A percentile compares a stretch with the other conserved stretches of the same genome.
Evolutionary conservation across 2,329 filamentous ascomycete genomes (phyloP).

Genomic region (Triangularia verruculosa): DNA sequence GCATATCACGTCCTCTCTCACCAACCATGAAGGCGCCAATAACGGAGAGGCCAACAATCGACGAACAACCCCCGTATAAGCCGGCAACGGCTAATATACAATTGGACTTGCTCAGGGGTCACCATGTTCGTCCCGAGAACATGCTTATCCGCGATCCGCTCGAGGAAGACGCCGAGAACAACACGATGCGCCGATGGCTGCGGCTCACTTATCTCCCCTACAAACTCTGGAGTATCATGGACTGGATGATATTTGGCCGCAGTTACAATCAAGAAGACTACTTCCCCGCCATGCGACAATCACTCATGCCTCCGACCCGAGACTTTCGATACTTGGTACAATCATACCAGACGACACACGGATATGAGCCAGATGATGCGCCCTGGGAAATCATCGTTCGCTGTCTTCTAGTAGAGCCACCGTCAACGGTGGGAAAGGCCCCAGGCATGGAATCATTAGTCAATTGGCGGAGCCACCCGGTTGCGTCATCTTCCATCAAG

Average conservation of each 20-base stretch:
- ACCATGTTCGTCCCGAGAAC: background rate
- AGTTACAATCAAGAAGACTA: background rate
- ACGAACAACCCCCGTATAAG: no score
- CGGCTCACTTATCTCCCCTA: background rate
- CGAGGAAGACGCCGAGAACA: background rate
- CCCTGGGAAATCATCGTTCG: background rate
- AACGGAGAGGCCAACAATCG: no score
- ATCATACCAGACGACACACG: background rate
- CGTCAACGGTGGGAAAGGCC: background rate
- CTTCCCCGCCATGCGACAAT: background rate
- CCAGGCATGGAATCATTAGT: background rate
- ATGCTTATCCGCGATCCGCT: background rate
- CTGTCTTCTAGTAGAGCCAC: background rate
- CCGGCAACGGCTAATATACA: no score
- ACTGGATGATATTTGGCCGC: background rate
- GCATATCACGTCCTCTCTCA: no score
- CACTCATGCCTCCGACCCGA: background rate
- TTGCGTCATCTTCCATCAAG: background rate
- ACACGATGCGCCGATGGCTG: background rate
- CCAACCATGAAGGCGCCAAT: no score
- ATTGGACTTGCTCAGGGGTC: no score
- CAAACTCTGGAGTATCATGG: background rate
- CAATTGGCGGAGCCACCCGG: background rate
- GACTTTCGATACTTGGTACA: background rate
- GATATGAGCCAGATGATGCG: background rate